Evolutionary conservation across 257 asterid genomes (phyloP).

Genomic region (Solanum medicagineum): DNA sequence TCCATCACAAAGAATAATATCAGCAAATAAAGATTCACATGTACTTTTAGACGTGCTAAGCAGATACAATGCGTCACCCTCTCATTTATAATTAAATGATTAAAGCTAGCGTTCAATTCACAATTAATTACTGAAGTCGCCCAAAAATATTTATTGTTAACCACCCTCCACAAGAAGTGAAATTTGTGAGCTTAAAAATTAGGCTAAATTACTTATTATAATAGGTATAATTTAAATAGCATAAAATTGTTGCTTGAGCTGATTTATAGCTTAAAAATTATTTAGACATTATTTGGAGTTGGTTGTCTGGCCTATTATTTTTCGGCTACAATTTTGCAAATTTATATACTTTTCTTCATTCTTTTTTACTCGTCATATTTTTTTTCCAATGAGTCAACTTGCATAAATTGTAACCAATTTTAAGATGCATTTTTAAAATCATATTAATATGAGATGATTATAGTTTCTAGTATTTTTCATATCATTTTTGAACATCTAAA

Average conservation of each 20-base stretch:
- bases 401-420: neutral
- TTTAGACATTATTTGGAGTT: too few species aligned
- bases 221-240: too few species aligned
- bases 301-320: neutral
- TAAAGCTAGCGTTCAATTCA: too few species aligned
- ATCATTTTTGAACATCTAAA: neutral
- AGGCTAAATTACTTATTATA: too few species aligned
- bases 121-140: neutral
- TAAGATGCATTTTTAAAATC: neutral
- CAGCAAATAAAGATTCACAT: too few species aligned
- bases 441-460: neutral
- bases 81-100: too few species aligned
- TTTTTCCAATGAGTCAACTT: neutral
- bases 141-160: neutral
- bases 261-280: neutral
- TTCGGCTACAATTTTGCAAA: neutral
- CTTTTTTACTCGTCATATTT: neutral
- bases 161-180: neutral
- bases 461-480: neutral
- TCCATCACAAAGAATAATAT: too few species aligned
- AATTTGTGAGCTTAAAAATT: neutral
- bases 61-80: neutral
- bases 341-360: neutral
- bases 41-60: neutral
- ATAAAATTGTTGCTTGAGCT: neutral